Evolutionary conservation across 129 eudicot genomes (phyloP), one percentile per base, ranked within the genome.

Genomic region (Gnaphalium uliginosum): DNA sequence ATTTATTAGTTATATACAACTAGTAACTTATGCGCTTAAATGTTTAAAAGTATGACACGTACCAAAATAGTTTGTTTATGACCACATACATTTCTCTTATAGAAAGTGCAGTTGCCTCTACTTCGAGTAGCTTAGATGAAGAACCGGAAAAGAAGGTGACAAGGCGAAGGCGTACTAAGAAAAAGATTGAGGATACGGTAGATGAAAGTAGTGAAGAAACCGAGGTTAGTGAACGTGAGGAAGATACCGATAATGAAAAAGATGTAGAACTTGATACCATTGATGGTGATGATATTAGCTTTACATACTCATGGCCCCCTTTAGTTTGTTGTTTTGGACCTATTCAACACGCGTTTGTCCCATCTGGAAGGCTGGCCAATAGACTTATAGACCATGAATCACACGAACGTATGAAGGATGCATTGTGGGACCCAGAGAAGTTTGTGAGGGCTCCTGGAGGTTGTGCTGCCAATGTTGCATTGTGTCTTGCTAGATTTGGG

Each of bases 271-370:
- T 88, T 14, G 90, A 71, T 41, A 82, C 81, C 50, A 89, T 70
- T 66, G 87, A 71, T 19, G 92, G 78, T 74, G 94, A 95, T 14
- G 97, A 86, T 80, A 89, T 89, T 67, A 86, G 94, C 81, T 84
- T 79, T 68, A 87, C 96, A 13, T 86, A 91, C 54, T 84, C 92
- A 11, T 91, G 97, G 97, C 96, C 97, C 18, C 96, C 99, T 66
- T 87, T 95, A 19, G 89, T 95, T 64, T 95, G 97, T 78, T 91
- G 96, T 81, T 95, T 91, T 54, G 99, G 99, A 62, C 92, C 96
- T 5, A 82, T 89, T 62, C 93, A 91, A 57, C 90, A 89, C 66
- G 86, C 88, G 22, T 95, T 91, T 83, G 82, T 95, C 32, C 96
- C 99, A 66, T 81, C 94, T 0, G 99, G 96, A 33, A 86, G 92